Base-by-base conservation (phyloP, 2,329 filamentous ascomycete genomes). In the Stagonosporopsis tanaceti region DNA sequence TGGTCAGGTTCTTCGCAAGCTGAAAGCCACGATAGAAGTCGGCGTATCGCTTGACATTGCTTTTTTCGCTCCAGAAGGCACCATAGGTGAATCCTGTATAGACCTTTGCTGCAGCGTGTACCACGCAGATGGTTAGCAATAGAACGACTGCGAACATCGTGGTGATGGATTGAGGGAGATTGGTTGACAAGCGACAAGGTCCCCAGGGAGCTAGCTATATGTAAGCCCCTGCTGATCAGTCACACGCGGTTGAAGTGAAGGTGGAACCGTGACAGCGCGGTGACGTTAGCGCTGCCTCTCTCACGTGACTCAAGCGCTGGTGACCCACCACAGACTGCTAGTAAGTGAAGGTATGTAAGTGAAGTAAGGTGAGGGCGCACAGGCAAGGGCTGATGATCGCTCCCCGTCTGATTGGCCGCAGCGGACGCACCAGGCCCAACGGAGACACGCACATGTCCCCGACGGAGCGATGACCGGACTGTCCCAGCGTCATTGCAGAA, bases 51-150 rank as follows among this genome's bases (percentile, higher is more conserved):
- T 73, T 73, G 9, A 41, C 50, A 5, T 67, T 67, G 17, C 27
- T 24, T 14, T 54, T 34, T 0, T 34, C 20, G 34, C 45, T 25
- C 70, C 70, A 74, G 50, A 68, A 71, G 22, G 66, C 61, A 34
- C 70, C 70, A 41, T 71, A 66, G 51, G 63, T 67, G 61, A 74
- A 73, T 32, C 70, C 70, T 12, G 66, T 70, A 44, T 70, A 62
- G 12, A 71, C 47, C 6, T 51, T 50, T 34, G 41, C 64, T 24
- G 62, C 60, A 15, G 62, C 46, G n/a, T 53, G 53, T 8, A 54
- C 44, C 15, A 67, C 45, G 4, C 48, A 47, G 25, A 40, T 1
- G 32, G n/a, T 37, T 2, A 50, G 54, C 12, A 37, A 3, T 12
- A 53, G 11, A 4, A 42, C 2, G 8, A 4, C 2, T 15, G 15